Evolutionary conservation across 1,284 basidiomycete genomes (phyloP), one percentile per base, ranked within the genome.

Genomic region (Leccinum pachyderme): DNA sequence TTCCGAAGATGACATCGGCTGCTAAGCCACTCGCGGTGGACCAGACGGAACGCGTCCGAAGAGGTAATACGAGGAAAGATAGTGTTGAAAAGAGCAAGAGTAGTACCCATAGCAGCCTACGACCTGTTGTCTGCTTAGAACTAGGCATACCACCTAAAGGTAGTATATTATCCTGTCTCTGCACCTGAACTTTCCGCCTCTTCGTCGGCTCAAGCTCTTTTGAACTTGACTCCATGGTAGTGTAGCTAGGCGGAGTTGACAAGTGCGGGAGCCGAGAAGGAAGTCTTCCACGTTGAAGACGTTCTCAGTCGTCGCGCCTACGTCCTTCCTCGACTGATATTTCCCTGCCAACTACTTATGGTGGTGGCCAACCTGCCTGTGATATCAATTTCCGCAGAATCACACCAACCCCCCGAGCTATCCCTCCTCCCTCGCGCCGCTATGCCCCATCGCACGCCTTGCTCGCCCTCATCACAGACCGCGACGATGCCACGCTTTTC

Each of bases 1-100:
- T 39, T 43, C 47, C 24, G 15, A 48, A 32, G 13, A 24, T 3
- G 18, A 27, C 2, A 35, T 32, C 37, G 11, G 35, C 18, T 28
- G 48, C 24, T 28, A 49, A 8, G 24, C 18, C 6, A n/a, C 22
- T 12, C 24, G 27, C 27, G 27, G 47, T 15, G 15, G 50, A 32
- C 57, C 55, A 54, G 28, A 55, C 1, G 8, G 41, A 57, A 15
- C 33, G 43, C 18, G 15, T 57, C 27, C 47, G 6, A 25, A 56
- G 15, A 51, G 58, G 56, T 18, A 37, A 68, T 7, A 58, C 39
- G 11, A 71, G 45, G 43, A 70, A 2, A 32, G 35, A 70, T 39
- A 71, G 5, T 11, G 47, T 47, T 32, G 59, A 67, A 32, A 72
- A 28, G 25, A 60, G 27, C 5, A 44, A 47, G 27, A 37, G 8